These are phyloP conservation scores for Suillus weaverae DNA, from an alignment of 768 basidiomycete genomes.

Conservation along the genomic window DNA sequence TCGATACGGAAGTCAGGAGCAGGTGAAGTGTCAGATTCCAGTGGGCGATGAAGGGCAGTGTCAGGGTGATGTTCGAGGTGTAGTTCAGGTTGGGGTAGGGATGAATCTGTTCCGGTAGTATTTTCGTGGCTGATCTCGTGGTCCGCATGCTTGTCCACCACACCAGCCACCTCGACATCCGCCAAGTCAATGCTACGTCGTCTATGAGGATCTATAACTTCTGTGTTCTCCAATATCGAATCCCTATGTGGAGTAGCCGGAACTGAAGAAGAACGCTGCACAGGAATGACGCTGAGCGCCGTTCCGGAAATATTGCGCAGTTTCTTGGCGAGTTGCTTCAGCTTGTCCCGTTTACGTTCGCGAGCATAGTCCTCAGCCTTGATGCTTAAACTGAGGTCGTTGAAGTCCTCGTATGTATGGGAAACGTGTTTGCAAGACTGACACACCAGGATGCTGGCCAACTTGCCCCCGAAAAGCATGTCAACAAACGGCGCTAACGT, in stretches of 20 bases:
- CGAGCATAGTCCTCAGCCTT: conserved; percentile 77
- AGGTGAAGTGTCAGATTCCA: not conserved
- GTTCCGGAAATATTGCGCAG: conserved; percentile 44
- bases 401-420: conserved; percentile 90
- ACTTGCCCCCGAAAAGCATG: conserved; percentile 85
- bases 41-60: not conserved
- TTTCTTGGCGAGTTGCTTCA: conserved; percentile 72
- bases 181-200: conserved; percentile 33
- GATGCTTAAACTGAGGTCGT: conserved; percentile 89
- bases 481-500: conserved; percentile 74
- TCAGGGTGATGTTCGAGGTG: conserved; percentile 1
- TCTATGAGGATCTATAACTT: conserved; percentile 26
- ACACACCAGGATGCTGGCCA: conserved; percentile 91
- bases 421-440: conserved; percentile 93
- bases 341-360: conserved; percentile 72
- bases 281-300: conserved; percentile 29
- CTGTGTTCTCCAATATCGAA: conserved; percentile 32
- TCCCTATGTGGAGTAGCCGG: conserved; percentile 42
- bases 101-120: not conserved
- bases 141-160: not conserved
- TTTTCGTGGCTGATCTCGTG: not conserved
- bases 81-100: conserved; percentile 35
- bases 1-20: conserved; percentile 19
- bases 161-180: conserved; percentile 33
- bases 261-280: conserved; percentile 58